Evolutionary conservation across 176 grass and related monocot genomes (phyloP), one percentile per base, ranked within the genome.

Genomic region (Guadua angustifolia): DNA sequence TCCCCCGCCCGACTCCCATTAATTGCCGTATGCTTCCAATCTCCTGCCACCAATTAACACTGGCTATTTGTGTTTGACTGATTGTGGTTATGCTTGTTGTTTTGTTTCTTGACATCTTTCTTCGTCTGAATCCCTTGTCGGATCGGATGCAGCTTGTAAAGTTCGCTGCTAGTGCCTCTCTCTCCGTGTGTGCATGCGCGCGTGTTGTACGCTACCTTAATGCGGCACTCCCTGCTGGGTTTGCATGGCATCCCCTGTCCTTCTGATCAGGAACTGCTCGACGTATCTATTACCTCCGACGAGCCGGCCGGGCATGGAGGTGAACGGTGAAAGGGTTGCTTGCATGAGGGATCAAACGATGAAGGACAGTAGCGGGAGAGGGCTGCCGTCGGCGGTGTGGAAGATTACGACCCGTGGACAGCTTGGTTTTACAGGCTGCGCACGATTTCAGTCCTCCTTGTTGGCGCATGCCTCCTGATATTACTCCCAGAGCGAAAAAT

Each of bases 391-490:
- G 67, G 17, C 53, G 33, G 5, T 47, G 32, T n/a, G 8, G 91
- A 89, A 71, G 88, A 89, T 35, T 86, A 91, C 58, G 94, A 97
- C 79, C 94, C 89, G 36, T 97, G 94, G 94, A 97, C 89, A 60
- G 91, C 89, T 66, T 97, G 94, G 89, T 85, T 92, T 2, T 97
- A 97, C 79, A 93, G 89, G 73, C 94, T 91, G 44, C 91, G 74
- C 78, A 94, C 94, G 66, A 86, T 97, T 68, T 91, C 94, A 39
- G 83, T 92, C 67, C 85, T 94, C n/a, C 80, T 97, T 35, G 65
- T 87, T 32, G 94, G 94, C 64, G 89, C 91, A 22, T 94, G 91
- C 73, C 85, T 97, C 13, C 89, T 97, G 74, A 78, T 50, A 40
- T 11, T 2, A 51, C 39, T 19, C 45, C 64, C 47, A 15, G 10